These are phyloP conservation scores for Chenopodium berlandieri DNA, from an alignment of 148 eudicot genomes.

Conservation along the genomic window DNA sequence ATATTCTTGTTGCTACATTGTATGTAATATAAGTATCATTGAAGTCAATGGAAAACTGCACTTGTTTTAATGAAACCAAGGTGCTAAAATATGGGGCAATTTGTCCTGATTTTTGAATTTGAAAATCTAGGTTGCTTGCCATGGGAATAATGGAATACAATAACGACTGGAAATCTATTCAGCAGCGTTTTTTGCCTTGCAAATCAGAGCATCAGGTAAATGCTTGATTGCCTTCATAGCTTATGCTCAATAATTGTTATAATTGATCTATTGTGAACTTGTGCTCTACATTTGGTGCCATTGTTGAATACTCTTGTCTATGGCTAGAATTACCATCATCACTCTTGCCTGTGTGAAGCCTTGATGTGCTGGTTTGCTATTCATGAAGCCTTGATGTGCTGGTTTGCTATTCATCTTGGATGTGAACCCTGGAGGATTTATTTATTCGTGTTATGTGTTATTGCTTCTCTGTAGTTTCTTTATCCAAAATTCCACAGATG, in stretches of 20 bases:
- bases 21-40: neutral
- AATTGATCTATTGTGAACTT: neutral
- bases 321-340: slow-evolving; percentile 1
- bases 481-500: neutral
- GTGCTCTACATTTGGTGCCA: neutral
- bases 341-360: neutral
- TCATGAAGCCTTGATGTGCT: neutral
- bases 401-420: neutral
- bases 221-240: slow-evolving; percentile 15
- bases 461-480: neutral
- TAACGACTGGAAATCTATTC: slow-evolving; percentile 89
- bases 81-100: neutral
- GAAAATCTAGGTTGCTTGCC: slow-evolving; percentile 67
- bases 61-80: neutral
- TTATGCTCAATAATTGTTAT: neutral
- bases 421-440: neutral
- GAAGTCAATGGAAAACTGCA: neutral
- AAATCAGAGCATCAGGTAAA: slow-evolving; percentile 91
- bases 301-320: neutral
- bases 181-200: slow-evolving; percentile 86
- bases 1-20: neutral
- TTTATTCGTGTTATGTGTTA: neutral
- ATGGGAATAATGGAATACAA: slow-evolving; percentile 91
- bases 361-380: neutral
- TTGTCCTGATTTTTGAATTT: slow-evolving; percentile 6